Conservation (phyloP, 176 grass and related monocot genomes). For the Phragmites australis region DNA sequence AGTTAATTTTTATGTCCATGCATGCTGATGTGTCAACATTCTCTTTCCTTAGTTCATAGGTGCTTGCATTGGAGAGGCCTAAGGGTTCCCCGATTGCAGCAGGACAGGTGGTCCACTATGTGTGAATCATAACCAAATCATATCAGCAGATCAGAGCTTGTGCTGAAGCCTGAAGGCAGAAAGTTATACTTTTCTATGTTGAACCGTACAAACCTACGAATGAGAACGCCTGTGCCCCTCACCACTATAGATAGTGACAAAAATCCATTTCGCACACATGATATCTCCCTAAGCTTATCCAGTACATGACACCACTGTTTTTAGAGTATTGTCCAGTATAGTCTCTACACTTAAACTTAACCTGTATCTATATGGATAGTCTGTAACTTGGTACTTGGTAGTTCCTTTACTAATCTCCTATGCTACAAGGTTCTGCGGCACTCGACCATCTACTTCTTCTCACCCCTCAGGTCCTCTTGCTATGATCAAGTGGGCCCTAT, state of each 20-base stretch:
- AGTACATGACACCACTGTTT: background rate
- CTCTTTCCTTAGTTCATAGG: too few relatives aligned
- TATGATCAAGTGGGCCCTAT: background rate
- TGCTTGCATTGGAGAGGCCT: too few relatives aligned
- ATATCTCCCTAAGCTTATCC: background rate
- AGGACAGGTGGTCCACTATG: background rate
- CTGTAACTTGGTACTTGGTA: background rate
- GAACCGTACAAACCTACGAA: background rate
- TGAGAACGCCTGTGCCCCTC: background rate
- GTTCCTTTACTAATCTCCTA: background rate
- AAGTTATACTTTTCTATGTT: background rate
- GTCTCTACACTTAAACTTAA: background rate
- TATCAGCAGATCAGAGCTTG: background rate
- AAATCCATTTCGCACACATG: background rate
- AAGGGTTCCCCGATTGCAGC: background rate
- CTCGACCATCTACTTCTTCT: constrained; percentile 12
- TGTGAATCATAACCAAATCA: background rate
- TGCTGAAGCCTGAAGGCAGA: background rate
- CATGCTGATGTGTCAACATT: too few relatives aligned
- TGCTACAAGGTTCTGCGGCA: background rate
- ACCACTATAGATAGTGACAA: background rate
- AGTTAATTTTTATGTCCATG: too few relatives aligned
- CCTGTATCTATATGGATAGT: background rate
- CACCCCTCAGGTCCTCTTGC: background rate
- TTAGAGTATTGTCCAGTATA: background rate